These are phyloP conservation scores for Cyclostephanos tholiformis DNA, from an alignment of 108 stramenopile genomes.

Conservation along the genomic window DNA sequence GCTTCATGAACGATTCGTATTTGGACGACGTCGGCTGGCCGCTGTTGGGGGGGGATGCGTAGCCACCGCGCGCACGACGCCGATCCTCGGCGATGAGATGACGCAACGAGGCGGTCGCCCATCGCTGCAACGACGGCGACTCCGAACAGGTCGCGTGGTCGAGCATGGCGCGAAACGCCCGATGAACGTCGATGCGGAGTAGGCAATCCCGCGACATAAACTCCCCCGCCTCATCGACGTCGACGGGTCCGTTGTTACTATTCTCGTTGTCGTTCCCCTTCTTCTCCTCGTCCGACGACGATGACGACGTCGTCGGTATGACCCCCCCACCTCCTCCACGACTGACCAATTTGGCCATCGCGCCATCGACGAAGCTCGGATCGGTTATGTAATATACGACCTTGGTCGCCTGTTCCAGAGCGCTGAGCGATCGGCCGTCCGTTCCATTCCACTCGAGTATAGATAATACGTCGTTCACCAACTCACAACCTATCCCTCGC, in stretches of 20 bases:
- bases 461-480: conserved; percentile 60
- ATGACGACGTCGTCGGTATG: conserved; percentile 5
- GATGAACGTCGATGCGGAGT: conserved; percentile 58
- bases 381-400: conserved; percentile 83
- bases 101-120: conserved; percentile 72
- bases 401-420: conserved; percentile 77
- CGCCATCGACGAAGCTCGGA: conserved; percentile 40
- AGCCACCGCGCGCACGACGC: conserved; percentile 61
- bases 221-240: not conserved
- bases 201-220: conserved; percentile 26
- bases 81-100: conserved; percentile 78
- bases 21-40: not conserved
- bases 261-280: not conserved
- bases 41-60: conserved; percentile 28
- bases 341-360: conserved; percentile 16
- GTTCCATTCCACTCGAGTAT: conserved; percentile 76
- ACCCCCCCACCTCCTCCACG: not conserved
- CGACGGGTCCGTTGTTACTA: conserved; percentile 11
- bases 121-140: conserved; percentile 76
- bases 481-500: not conserved
- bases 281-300: conserved; percentile 1
- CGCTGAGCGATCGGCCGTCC: conserved; percentile 65
- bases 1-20: conserved; percentile 71
- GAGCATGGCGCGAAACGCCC: conserved; percentile 68
- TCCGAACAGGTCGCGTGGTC: conserved; percentile 69